Evolutionary conservation across 805 yeast genomes (phyloP).

Genomic region (Lipomyces spencermartinsiae): DNA sequence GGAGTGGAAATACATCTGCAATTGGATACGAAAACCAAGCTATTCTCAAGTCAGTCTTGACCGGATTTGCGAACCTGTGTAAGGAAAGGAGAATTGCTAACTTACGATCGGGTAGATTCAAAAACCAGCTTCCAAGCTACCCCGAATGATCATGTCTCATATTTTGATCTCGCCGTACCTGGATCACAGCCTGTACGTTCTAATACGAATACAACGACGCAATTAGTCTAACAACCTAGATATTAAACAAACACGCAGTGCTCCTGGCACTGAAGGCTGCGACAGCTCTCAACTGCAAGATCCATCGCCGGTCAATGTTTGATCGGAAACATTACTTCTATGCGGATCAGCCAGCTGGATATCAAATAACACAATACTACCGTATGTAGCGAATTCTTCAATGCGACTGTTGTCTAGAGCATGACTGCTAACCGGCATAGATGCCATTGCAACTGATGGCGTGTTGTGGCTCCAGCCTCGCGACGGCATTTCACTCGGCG

Average conservation of each 20-base stretch:
- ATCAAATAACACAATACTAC: constrained; percentile 91
- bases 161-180: constrained; percentile 84
- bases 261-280: constrained; percentile 75
- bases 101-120: constrained; percentile 46
- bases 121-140: constrained; percentile 47
- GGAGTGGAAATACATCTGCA: constrained; percentile 96
- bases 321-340: constrained; percentile 96
- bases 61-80: not conserved
- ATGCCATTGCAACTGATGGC: constrained; percentile 80
- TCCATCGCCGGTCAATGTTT: constrained; percentile 67
- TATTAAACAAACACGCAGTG: constrained; percentile 74
- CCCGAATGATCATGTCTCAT: constrained; percentile 77
- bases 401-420: not conserved
- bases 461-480: constrained; percentile 53
- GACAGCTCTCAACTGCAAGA: constrained; percentile 64
- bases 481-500: constrained; percentile 56
- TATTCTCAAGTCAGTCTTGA: constrained; percentile 61
- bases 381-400: constrained; percentile 23
- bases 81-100: constrained; percentile 16
- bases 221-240: constrained; percentile 30
- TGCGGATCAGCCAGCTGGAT: constrained; percentile 95
- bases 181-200: constrained; percentile 78
- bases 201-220: not conserved
- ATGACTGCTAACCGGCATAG: constrained; percentile 30
- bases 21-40: constrained; percentile 70